phyloP scores from a whole-genome alignment of 768 basidiomycete species.

The Astraeus odoratus region DNA sequence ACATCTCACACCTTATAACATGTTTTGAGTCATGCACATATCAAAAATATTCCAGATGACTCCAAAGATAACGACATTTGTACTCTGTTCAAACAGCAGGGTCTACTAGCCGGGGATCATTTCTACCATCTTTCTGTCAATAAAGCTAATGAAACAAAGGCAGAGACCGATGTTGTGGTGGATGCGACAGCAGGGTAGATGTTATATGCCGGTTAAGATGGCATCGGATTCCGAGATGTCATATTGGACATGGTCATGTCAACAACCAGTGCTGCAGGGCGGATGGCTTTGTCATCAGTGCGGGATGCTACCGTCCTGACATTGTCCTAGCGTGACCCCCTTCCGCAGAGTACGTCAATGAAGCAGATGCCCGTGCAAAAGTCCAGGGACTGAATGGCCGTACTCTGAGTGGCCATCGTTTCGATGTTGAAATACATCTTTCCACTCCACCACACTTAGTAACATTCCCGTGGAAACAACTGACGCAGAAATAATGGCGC shows the following conservation, averaged over 20 bases:
- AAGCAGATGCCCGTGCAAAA: neutral
- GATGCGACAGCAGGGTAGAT: slow-evolving; percentile 34
- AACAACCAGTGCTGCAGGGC: slow-evolving; percentile 10
- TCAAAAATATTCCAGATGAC: slow-evolving; percentile 40
- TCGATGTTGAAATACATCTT: slow-evolving; percentile 40
- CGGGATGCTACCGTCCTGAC: neutral
- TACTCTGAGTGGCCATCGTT: slow-evolving; percentile 28
- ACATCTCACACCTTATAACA: slow-evolving; percentile 36
- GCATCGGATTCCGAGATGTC: slow-evolving; percentile 37
- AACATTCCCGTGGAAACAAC: slow-evolving; percentile 30
- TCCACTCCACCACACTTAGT: slow-evolving; percentile 33
- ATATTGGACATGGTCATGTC: neutral
- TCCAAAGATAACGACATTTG: slow-evolving; percentile 34
- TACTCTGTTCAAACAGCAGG: slow-evolving; percentile 38
- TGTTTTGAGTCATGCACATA: slow-evolving; percentile 46
- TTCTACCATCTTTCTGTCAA: slow-evolving; percentile 31
- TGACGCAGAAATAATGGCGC: slow-evolving; percentile 18
- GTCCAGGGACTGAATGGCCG: neutral
- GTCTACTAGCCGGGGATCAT: slow-evolving; percentile 27
- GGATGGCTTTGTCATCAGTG: slow-evolving; percentile 13
- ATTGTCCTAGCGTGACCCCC: slow-evolving; percentile 13
- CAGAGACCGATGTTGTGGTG: slow-evolving; percentile 39
- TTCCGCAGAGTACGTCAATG: neutral
- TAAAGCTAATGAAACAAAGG: slow-evolving; percentile 18
- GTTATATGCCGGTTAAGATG: slow-evolving; percentile 40